Base-by-base conservation (phyloP, 2,329 filamentous ascomycete genomes). In the Neonectria sp. region DNA sequence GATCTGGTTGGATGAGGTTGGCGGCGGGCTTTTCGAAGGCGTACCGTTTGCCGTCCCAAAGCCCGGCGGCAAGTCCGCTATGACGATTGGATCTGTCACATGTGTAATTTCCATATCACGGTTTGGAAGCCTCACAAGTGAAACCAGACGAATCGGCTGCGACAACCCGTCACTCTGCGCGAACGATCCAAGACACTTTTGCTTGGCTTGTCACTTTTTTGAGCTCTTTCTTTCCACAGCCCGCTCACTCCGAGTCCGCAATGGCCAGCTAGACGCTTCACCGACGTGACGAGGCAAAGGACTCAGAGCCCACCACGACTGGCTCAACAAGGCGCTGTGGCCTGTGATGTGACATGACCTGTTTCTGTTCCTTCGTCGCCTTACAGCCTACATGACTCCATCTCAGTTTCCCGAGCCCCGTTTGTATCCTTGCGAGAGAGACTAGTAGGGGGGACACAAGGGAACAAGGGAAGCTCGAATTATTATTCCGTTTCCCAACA, bases 11-110 rank as follows among this genome's bases (percentile, higher is more conserved):
- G 60, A 51, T 24, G 33, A 62, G 21, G n/a, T 21, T n/a, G 17
- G 17, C 48, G n/a, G 25, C 48, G n/a, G 25, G 25, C 21, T 35
- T 21, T 37, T 37, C 11, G 6, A 24, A 60, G 25, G 13, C 9
- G n/a, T 52, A 27, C 24, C 45, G 15, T 17, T 9, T 12, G 17
- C 27, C 46, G 25, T 24, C 49, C 40, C 21, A 33, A 33, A 11
- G 6, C 35, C 48, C 43, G 35, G 63, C 63, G 63, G 56, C 57
- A 65, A 65, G 46, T 12, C 51, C 43, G 33, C 55, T 13, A 13
- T 56, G 40, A 43, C 63, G 33, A 65, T 65, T 65, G 63, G 52
- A 48, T n/a, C 51, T 9, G 31, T 21, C 24, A 45, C 24, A 45
- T 31, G 25, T 17, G 58, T 35, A 31, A 53, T 52, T 24, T 61